Evolutionary conservation across 164 flowering plant genomes (phyloP).

Genomic region (Vitis amurensis): DNA sequence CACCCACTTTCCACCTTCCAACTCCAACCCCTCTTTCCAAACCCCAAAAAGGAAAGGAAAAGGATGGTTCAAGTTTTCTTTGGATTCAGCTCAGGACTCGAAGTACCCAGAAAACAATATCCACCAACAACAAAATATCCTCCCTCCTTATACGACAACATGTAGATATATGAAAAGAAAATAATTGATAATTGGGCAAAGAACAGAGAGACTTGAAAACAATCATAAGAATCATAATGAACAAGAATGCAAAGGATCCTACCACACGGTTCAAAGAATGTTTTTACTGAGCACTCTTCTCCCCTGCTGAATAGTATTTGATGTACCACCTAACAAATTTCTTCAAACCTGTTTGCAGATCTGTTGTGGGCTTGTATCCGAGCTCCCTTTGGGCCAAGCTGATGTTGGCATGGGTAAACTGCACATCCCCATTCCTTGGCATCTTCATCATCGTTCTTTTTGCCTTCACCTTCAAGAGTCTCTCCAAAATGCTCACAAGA

Average conservation of each 20-base stretch:
- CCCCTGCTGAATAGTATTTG: slow-evolving; percentile 59
- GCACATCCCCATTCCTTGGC: slow-evolving; percentile 96
- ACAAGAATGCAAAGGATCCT: slow-evolving; percentile 44
- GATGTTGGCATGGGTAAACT: slow-evolving; percentile 86
- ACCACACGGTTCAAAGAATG: slow-evolving; percentile 27
- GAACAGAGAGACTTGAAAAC: slow-evolving; percentile 31
- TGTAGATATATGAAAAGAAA: slow-evolving; percentile 20
- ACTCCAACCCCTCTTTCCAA: neutral
- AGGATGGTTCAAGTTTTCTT: slow-evolving; percentile 24
- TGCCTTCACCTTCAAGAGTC: slow-evolving; percentile 79
- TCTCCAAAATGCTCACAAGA: slow-evolving; percentile 84
- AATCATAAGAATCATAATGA: slow-evolving; percentile 57
- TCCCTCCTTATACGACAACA: slow-evolving; percentile 29
- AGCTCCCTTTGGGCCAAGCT: slow-evolving; percentile 78
- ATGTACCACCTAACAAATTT: slow-evolving; percentile 75
- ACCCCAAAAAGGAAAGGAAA: slow-evolving; percentile 13
- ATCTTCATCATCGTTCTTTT: slow-evolving; percentile 65
- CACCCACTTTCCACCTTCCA: slow-evolving; percentile 17
- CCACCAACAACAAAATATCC: slow-evolving; percentile 32
- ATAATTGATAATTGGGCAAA: slow-evolving; percentile 12
- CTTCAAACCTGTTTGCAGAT: slow-evolving; percentile 90
- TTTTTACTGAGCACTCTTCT: slow-evolving; percentile 53
- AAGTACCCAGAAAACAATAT: slow-evolving; percentile 20
- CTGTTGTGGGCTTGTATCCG: slow-evolving; percentile 85
- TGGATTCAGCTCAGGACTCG: slow-evolving; percentile 17